Percentiles rank a stretch among this genome's conserved stretches.
Conservation (phyloP, 1,139 yeast genomes). For the Yamadazyma taylorii region DNA sequence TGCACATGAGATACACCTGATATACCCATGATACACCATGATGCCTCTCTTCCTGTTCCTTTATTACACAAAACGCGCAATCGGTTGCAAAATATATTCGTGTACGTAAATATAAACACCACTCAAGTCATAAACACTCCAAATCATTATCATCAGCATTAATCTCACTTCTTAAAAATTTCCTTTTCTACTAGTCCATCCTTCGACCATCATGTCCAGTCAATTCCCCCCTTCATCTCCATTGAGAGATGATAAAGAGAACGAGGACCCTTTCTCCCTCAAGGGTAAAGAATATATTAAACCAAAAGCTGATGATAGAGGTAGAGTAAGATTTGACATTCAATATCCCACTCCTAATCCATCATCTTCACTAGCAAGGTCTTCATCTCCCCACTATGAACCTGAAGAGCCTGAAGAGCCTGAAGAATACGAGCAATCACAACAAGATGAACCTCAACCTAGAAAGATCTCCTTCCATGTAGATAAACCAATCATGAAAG, state of each 20-base stretch:
- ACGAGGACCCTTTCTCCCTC: conserved; percentile 22
- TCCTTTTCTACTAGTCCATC: no score
- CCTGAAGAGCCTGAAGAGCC: conserved; percentile 7
- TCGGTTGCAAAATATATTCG: conserved; percentile 8
- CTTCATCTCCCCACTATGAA: conserved; percentile 37
- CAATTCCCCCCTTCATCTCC: conserved; percentile 73
- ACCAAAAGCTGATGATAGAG: conserved; percentile 17
- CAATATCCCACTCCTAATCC: conserved; percentile 56
- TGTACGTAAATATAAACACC: conserved; percentile 1
- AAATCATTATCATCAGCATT: background rate
- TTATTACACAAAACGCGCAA: conserved; percentile 4
- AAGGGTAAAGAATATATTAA: conserved; percentile 10
- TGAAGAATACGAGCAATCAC: conserved; percentile 4
- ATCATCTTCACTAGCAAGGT: conserved; percentile 50
- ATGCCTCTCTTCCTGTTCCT: no score
- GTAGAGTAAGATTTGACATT: conserved; percentile 19
- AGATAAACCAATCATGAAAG: conserved; percentile 12
- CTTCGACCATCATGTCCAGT: conserved; percentile 16
- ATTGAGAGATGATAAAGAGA: conserved; percentile 31
- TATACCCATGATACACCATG: no score
- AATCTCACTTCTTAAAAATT: no score
- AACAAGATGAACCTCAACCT: conserved; percentile 7
- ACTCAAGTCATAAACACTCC: background rate
- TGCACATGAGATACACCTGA: no score
- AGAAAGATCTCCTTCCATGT: conserved; percentile 15